These are phyloP conservation scores for Yarrowia sp. DNA, from an alignment of 805 yeast genomes.

Conservation along the genomic window DNA sequence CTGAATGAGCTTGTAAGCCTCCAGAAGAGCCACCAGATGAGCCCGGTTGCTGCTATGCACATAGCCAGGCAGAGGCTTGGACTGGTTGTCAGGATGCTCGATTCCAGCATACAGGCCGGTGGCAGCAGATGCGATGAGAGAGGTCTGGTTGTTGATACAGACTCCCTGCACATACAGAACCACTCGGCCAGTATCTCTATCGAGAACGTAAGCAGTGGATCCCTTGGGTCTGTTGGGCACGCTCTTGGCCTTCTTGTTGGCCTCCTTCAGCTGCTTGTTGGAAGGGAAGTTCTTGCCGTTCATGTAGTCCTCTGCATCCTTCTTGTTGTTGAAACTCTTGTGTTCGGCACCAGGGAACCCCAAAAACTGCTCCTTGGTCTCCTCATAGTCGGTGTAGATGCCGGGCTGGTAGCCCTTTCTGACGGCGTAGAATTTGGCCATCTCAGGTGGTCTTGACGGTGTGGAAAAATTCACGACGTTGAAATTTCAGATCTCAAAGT, in stretches of 20 bases:
- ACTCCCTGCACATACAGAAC: slow-evolving; percentile 2
- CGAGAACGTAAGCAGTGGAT: not conserved
- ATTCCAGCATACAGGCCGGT: not conserved
- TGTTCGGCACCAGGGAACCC: not conserved
- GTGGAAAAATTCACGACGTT: no score
- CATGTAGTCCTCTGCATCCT: slow-evolving; percentile 10
- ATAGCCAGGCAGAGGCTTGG: not conserved
- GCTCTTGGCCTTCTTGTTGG: not conserved
- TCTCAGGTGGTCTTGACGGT: not conserved
- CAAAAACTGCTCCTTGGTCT: not conserved
- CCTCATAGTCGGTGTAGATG: slow-evolving; percentile 7
- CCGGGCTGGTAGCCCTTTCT: slow-evolving; percentile 18
- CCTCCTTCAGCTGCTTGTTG: not conserved
- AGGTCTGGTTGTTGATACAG: not conserved
- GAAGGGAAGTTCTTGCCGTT: slow-evolving; percentile 13
- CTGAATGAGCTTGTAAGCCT: slow-evolving; percentile 1
- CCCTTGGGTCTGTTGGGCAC: slow-evolving; percentile 2
- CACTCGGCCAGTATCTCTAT: slow-evolving; percentile 5
- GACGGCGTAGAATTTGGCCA: slow-evolving; percentile 11
- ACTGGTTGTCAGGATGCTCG: slow-evolving; percentile 15
- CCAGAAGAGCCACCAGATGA: not conserved
- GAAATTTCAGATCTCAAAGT: not conserved
- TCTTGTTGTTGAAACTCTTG: not conserved
- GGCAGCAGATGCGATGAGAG: not conserved
- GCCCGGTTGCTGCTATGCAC: not conserved